Percentiles rank a stretch among this genome's conserved stretches.
Conservation (phyloP, 2,329 filamentous ascomycete genomes). For the Penicillium sp. region DNA sequence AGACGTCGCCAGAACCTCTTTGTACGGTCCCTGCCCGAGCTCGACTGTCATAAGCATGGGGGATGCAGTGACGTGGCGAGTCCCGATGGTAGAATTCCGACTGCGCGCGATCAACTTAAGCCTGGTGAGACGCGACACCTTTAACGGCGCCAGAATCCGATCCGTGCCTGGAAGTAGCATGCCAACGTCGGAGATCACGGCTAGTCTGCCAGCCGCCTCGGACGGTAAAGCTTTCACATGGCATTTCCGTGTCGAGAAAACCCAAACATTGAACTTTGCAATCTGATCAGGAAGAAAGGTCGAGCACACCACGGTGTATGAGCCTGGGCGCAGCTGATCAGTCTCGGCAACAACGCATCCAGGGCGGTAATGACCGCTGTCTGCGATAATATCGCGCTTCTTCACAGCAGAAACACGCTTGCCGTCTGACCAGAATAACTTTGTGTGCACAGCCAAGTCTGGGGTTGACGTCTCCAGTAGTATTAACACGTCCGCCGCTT, state of each 20-base stretch:
- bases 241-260: conserved; percentile 60
- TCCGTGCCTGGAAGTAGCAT: conserved; percentile 53
- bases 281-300: conserved; percentile 80
- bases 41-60: conserved; percentile 70
- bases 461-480: conserved; percentile 65
- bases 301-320: conserved; percentile 84
- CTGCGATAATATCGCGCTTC: conserved; percentile 71
- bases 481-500: conserved; percentile 62
- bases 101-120: conserved; percentile 56
- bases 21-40: conserved; percentile 66
- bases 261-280: conserved; percentile 68
- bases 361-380: conserved; percentile 84
- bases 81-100: conserved; percentile 38
- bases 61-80: conserved; percentile 36
- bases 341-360: conserved; percentile 69
- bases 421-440: conserved; percentile 73
- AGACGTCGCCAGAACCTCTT: conserved; percentile 61
- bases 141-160: conserved; percentile 52
- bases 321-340: conserved; percentile 60
- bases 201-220: conserved; percentile 71
- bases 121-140: conserved; percentile 54
- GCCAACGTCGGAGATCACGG: conserved; percentile 43
- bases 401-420: conserved; percentile 65
- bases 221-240: conserved; percentile 59
- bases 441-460: conserved; percentile 76